phyloP scores from a whole-genome alignment of 164 flowering plant genomes.

The Cinnamomum chago region DNA sequence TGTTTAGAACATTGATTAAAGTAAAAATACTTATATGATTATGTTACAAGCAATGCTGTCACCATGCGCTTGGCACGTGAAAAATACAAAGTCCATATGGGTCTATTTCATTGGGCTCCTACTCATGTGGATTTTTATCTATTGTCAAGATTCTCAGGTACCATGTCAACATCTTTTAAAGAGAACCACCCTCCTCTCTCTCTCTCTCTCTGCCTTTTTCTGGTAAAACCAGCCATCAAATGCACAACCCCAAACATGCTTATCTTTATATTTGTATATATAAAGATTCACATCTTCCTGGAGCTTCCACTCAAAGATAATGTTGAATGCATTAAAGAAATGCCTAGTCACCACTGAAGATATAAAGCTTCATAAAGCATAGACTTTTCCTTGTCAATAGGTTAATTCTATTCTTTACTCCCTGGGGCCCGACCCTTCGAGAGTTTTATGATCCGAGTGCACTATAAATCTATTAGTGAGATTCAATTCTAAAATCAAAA shows the following conservation, averaged over 20 bases:
- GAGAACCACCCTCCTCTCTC: background rate
- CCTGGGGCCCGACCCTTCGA: no score
- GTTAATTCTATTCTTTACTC: no score
- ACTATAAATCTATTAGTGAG: no score
- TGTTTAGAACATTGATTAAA: no score
- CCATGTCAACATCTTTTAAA: constrained; percentile 5
- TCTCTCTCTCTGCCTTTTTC: background rate
- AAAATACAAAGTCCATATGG: constrained; percentile 7
- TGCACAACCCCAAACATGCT: background rate
- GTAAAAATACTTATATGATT: background rate
- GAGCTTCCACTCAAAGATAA: background rate
- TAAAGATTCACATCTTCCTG: constrained; percentile 11
- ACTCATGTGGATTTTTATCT: background rate
- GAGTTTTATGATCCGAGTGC: no score
- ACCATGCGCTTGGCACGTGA: background rate
- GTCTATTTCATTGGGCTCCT: background rate
- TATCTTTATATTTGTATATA: background rate
- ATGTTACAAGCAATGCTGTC: background rate
- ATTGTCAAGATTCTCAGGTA: constrained; percentile 8
- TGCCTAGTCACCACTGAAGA: background rate
- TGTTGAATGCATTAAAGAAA: background rate
- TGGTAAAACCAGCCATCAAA: background rate
- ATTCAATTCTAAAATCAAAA: no score
- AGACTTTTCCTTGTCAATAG: background rate
- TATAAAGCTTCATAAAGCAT: background rate